phyloP scores from a whole-genome alignment of 2,329 filamentous ascomycete genomes.

The Cryphonectria japonica region DNA sequence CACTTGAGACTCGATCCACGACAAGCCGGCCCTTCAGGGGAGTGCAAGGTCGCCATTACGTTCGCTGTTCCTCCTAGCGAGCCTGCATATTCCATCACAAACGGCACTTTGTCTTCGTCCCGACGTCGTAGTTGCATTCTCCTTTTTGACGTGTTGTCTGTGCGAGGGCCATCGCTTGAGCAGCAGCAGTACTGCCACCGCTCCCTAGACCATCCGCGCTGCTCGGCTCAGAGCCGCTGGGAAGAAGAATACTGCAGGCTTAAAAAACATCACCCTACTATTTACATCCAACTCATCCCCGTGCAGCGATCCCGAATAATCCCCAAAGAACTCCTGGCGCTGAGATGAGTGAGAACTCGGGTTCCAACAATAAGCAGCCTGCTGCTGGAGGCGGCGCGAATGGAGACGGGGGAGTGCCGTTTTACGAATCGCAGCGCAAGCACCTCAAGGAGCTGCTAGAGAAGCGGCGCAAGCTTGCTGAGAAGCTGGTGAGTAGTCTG shows the following conservation, averaged over 20 bases:
- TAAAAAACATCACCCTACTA: too few relatives aligned
- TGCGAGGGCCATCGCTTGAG: too few relatives aligned
- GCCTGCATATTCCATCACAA: not conserved
- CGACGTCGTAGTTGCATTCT: not conserved
- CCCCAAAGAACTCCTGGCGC: not conserved
- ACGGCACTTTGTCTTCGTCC: not conserved
- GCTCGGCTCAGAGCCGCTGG: not conserved
- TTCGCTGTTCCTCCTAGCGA: slow-evolving; percentile 4
- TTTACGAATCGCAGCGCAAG: slow-evolving; percentile 73
- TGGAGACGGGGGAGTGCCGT: slow-evolving; percentile 56
- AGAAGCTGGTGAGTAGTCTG: slow-evolving; percentile 36
- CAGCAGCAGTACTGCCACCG: too few relatives aligned
- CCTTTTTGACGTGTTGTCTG: too few relatives aligned
- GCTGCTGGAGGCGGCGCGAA: slow-evolving; percentile 48
- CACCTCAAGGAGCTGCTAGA: slow-evolving; percentile 69
- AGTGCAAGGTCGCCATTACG: not conserved
- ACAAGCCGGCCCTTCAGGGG: not conserved
- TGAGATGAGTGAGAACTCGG: slow-evolving; percentile 38
- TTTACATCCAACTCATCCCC: too few relatives aligned
- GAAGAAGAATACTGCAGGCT: too few relatives aligned
- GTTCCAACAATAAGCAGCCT: slow-evolving; percentile 37
- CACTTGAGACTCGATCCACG: not conserved
- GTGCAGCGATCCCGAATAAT: not conserved
- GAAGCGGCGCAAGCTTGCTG: slow-evolving; percentile 62
- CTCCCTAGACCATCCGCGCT: not conserved